Percentiles rank a stretch among this genome's conserved stretches.
phyloP scores from a whole-genome alignment of 2,329 filamentous ascomycete genomes.

The Fusarium sp. region DNA sequence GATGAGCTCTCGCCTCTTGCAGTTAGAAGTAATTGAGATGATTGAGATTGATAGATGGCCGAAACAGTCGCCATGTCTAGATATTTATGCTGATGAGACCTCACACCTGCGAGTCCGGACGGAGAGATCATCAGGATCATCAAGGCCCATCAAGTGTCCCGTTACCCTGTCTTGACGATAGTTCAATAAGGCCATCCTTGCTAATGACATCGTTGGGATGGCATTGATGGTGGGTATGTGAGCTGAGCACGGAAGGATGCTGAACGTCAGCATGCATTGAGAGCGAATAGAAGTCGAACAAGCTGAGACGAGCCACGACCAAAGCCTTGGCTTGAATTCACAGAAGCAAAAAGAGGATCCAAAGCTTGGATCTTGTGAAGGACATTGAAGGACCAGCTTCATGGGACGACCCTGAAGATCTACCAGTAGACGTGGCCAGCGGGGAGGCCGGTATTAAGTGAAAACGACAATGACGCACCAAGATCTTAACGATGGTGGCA shows the following conservation, averaged over 20 bases:
- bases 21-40: constrained; percentile 7
- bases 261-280: constrained; percentile 17
- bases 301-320: constrained; percentile 21
- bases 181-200: constrained; percentile 39
- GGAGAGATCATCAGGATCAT: constrained; percentile 11
- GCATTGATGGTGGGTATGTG: constrained; percentile 35
- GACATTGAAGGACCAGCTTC: constrained; percentile 30
- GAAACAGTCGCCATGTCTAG: constrained; percentile 17
- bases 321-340: constrained; percentile 16
- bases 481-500: constrained; percentile 40
- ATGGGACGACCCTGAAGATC: constrained; percentile 44
- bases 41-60: constrained; percentile 1
- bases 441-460: constrained; percentile 29
- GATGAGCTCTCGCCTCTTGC: constrained; percentile 11
- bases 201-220: constrained; percentile 40
- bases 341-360: constrained; percentile 25
- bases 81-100: constrained; percentile 38
- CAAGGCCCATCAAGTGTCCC: constrained; percentile 12
- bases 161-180: constrained; percentile 35
- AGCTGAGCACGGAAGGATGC: constrained; percentile 27
- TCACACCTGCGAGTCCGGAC: constrained; percentile 15
- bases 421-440: constrained; percentile 40
- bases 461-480: constrained; percentile 38
- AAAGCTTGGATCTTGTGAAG: constrained; percentile 37
- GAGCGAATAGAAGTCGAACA: constrained; percentile 4